Percentiles rank a stretch among this genome's conserved stretches.
phyloP scores from a whole-genome alignment of 164 flowering plant species.

The Stephania cephalantha region DNA sequence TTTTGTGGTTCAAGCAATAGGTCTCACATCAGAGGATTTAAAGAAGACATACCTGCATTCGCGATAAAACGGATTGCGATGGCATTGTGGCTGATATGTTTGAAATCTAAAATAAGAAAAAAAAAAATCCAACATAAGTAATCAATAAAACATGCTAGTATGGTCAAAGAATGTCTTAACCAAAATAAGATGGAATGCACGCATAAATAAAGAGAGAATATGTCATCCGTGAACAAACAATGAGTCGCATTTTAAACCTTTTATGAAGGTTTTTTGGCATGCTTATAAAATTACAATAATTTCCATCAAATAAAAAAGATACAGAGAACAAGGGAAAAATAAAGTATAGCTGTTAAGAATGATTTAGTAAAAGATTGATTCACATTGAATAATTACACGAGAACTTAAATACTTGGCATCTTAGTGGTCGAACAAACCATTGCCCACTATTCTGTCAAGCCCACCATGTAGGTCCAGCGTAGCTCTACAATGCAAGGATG shows the following conservation, averaged over 20 bases:
- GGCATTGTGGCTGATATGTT: slow-evolving; percentile 72
- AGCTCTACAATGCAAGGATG: too few species aligned
- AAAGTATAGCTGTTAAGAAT: too few species aligned
- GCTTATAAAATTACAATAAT: too few species aligned
- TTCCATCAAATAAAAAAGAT: too few species aligned
- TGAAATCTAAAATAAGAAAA: slow-evolving; percentile 44
- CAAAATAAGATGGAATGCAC: not conserved
- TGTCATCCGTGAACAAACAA: not conserved
- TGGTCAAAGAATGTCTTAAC: not conserved
- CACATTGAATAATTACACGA: too few species aligned
- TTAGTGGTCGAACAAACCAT: not conserved
- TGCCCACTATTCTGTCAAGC: not conserved
- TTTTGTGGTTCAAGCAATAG: not conserved
- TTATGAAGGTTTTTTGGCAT: too few species aligned
- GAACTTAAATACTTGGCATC: too few species aligned
- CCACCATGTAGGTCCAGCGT: too few species aligned
- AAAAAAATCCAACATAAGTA: not conserved
- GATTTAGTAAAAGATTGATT: too few species aligned
- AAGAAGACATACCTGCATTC: slow-evolving; percentile 61
- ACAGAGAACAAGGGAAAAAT: too few species aligned
- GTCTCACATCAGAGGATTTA: not conserved
- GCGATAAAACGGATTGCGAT: slow-evolving; percentile 56
- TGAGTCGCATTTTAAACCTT: too few species aligned
- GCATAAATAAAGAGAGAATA: not conserved
- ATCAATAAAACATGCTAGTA: not conserved